Base-by-base conservation (phyloP, 352 stramenopile genomes). In the Globisporangium carolinianum region DNA sequence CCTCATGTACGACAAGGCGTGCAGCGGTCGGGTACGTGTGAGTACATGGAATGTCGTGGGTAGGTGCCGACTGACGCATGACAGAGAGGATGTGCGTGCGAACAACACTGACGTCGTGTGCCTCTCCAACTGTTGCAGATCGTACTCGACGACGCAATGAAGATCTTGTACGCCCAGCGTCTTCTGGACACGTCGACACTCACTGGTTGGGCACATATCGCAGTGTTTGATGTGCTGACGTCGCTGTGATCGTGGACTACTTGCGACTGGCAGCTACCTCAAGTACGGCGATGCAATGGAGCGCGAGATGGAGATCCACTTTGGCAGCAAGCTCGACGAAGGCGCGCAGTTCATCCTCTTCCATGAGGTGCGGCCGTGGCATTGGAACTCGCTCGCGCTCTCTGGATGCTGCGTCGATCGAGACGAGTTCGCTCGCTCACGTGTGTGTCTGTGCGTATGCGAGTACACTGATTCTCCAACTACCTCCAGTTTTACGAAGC, bases 1-100 rank as follows among this genome's bases (percentile, higher is more conserved):
- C 50, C 75, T 93, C 65, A 89, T 89, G 75, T 89, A 87, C 49
- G 83, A 91, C 70, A 89, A 86, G 50, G 75, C 87, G 32, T 77
- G 69, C 58, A 76, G 57, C 15, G 83, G 83, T 17, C 39, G 8
- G 49, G 64, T 73, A 42, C 43, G 11, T 52, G 24, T 32, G 24
- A 32, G 24, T 32, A 32, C 24, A 32, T 32, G 3, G 24, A 32
- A 32, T 32, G 24, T 17, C 4, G 32, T 43, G 5, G 5, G 32
- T 38, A 4, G 1, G 17, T 42, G 0, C 11, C 24, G 24, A 32
- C 24, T 32, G 24, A 32, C 24, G 24, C 24, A 32, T 32, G 24
- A 3, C 24, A 32, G 24, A 32, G 24, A 32, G 24, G 2, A 32
- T 32, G 24, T 32, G 24, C 1, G 24, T 32, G 24, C 24, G 24